phyloP scores from a whole-genome alignment of 1,139 yeast species.

The Yamadazyma sp. region DNA sequence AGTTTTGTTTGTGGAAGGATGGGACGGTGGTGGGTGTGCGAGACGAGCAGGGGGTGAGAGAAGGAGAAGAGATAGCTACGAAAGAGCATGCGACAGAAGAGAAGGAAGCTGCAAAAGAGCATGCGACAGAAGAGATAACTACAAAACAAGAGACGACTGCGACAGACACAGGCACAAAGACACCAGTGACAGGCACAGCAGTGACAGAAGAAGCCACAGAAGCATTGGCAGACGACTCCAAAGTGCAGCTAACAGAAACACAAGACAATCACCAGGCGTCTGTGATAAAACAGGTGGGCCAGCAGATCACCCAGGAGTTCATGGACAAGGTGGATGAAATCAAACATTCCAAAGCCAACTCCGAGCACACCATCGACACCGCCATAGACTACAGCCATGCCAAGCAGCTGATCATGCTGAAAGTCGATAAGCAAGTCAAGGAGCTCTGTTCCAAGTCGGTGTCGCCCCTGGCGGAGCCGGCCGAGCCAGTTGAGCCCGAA shows the following conservation, averaged over 20 bases:
- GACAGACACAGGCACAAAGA: background rate
- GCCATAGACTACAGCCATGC: constrained; percentile 12
- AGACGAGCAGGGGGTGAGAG: constrained; percentile 11
- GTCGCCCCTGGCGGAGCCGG: constrained; percentile 9
- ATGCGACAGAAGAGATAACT: background rate
- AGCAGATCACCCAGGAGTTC: constrained; percentile 17
- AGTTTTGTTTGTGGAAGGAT: constrained; percentile 56
- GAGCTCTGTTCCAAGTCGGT: constrained; percentile 16
- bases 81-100: constrained; percentile 11
- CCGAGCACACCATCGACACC: constrained; percentile 9
- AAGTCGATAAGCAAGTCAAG: constrained; percentile 15
- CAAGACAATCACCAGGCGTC: constrained; percentile 1
- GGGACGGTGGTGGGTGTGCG: constrained; percentile 19
- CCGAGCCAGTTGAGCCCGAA: background rate
- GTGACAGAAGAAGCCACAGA: background rate
- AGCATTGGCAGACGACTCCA: background rate
- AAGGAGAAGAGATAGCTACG: constrained; percentile 4
- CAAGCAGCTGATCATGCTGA: constrained; percentile 15
- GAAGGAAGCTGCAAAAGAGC: constrained; percentile 11
- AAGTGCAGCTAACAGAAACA: background rate
- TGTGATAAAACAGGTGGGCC: constrained; percentile 17
- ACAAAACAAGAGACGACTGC: background rate
- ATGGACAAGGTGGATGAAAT: constrained; percentile 17
- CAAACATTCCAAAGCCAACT: constrained; percentile 14
- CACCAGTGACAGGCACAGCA: background rate